Conservation (phyloP, 2,329 filamentous ascomycete species). For the Diaporthe ampelina region DNA sequence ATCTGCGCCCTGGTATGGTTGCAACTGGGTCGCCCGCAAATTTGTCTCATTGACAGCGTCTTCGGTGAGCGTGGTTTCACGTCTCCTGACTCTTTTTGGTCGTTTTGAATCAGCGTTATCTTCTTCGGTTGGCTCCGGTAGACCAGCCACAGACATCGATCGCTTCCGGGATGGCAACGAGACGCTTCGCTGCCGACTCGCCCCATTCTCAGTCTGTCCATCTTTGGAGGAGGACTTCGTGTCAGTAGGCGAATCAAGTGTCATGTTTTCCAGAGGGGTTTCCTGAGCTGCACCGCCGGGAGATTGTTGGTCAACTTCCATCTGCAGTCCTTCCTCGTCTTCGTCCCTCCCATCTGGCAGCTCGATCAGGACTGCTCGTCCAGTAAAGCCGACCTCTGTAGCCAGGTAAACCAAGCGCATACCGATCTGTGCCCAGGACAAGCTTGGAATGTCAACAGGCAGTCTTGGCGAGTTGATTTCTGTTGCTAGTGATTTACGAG, state of each 20-base stretch:
- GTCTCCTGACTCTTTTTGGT: constrained; percentile 75
- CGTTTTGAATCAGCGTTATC: constrained; percentile 71
- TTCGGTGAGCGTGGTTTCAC: constrained; percentile 67
- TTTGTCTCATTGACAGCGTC: constrained; percentile 67
- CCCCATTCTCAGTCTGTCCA: constrained; percentile 26
- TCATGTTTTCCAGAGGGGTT: constrained; percentile 7
- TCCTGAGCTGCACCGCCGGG: constrained; percentile 41
- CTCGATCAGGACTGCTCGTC: constrained; percentile 52
- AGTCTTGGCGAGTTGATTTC: constrained; percentile 45
- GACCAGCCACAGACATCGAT: constrained; percentile 73
- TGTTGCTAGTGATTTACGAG: constrained; percentile 45
- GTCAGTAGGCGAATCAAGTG: constrained; percentile 31
- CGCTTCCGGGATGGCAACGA: constrained; percentile 67
- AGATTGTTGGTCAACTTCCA: constrained; percentile 55
- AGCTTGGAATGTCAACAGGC: constrained; percentile 48
- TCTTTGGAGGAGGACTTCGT: constrained; percentile 24
- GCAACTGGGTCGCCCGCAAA: constrained; percentile 67
- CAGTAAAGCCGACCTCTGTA: constrained; percentile 52
- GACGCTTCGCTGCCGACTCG: constrained; percentile 50
- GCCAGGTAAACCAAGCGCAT: constrained; percentile 56
- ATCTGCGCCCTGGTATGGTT: constrained; percentile 70
- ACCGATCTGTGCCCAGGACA: constrained; percentile 60
- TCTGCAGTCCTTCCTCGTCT: constrained; percentile 52
- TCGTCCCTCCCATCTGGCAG: constrained; percentile 55
- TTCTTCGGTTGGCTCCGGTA: constrained; percentile 69